Evolutionary conservation across 139 green algal species (phyloP), one percentile per base, ranked within the genome.

Genomic region (Picochlorum sp.): DNA sequence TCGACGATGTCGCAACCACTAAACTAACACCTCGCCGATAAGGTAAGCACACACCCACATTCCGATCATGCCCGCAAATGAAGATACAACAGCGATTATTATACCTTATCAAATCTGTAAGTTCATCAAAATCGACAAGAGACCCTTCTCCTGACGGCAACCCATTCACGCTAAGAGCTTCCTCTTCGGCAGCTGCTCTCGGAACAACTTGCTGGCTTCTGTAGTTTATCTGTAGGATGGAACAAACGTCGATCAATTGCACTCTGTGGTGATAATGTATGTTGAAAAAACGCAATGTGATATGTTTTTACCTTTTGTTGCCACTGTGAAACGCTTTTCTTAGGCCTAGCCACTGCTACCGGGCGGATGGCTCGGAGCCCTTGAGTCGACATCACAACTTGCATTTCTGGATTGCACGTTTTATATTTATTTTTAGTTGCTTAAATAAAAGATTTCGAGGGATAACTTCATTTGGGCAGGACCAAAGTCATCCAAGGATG

Each of bases 101-200:
- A 35, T 52, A 84, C 83, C 73, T 81, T 61, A 91, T 79, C 29
- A 91, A 77, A 45, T 91, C 82, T 5, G 78, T 83, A 45, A 93
- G 69, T 69, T 93, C 85, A 16, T 90, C 85, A 63, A 90, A 91
- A 57, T 88, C 78, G 55, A 93, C 50, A 14, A 71, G 69, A 54
- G 41, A n/a, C 7, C 26, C 30, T 25, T 56, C 25, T 28, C 24
- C 14, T 36, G 77, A 83, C 33, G 69, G 49, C 30, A 37, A 58
- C 25, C 67, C 67, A 59, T 69, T 74, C 37, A n/a, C 43, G 60
- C 52, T 64, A 31, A 53, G 45, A 7, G 35, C 65, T 36, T 74
- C 59, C 59, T 74, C 66, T 14, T 50, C 54, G 3, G 59, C 58
- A 18, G 64, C 59, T 26, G 57, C 58, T 32, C 49, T 61, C 9